Percentiles rank a stretch among this genome's conserved stretches.
Conservation (phyloP, 2,329 filamentous ascomycete genomes). For the Microdochium trichocladiopsis region DNA sequence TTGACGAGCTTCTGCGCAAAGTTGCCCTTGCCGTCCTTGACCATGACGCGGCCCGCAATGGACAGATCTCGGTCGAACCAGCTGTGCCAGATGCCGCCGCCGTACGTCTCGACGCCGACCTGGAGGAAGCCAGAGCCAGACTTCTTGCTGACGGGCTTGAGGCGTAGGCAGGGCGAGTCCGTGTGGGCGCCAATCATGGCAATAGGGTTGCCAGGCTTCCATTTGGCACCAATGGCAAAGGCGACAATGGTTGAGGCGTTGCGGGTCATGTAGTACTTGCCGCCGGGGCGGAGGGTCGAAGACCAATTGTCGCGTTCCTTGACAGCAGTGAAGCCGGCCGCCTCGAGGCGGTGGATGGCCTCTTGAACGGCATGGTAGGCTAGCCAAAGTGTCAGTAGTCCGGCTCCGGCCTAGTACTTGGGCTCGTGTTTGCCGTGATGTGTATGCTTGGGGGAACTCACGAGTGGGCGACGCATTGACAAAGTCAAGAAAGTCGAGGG, state of each 20-base stretch:
- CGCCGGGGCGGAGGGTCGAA: slow-evolving; percentile 70
- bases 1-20: slow-evolving; percentile 83
- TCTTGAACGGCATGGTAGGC: slow-evolving; percentile 91
- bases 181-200: slow-evolving; percentile 95
- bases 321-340: slow-evolving; percentile 81
- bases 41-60: slow-evolving; percentile 82
- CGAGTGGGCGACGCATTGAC: slow-evolving; percentile 92
- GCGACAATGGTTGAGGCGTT: slow-evolving; percentile 90
- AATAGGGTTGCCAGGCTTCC: slow-evolving; percentile 85
- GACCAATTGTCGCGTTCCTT: slow-evolving; percentile 89
- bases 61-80: slow-evolving; percentile 96
- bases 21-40: slow-evolving; percentile 63
- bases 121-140: slow-evolving; percentile 81
- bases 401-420: not conserved
- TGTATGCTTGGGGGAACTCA: slow-evolving; percentile 33
- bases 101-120: slow-evolving; percentile 93
- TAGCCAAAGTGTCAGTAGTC: slow-evolving; percentile 26
- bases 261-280: slow-evolving; percentile 93
- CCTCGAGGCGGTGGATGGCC: slow-evolving; percentile 66
- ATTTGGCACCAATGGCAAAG: slow-evolving; percentile 84
- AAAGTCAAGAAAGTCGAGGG: slow-evolving; percentile 84
- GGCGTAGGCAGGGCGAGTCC: slow-evolving; percentile 82
- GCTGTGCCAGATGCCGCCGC: slow-evolving; percentile 94
- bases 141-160: slow-evolving; percentile 94
- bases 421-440: no score